Percentiles rank a stretch among this genome's conserved stretches.
Conservation (phyloP, 495 filamentous ascomycete genomes). For the Penicillium dipodomyicola region DNA sequence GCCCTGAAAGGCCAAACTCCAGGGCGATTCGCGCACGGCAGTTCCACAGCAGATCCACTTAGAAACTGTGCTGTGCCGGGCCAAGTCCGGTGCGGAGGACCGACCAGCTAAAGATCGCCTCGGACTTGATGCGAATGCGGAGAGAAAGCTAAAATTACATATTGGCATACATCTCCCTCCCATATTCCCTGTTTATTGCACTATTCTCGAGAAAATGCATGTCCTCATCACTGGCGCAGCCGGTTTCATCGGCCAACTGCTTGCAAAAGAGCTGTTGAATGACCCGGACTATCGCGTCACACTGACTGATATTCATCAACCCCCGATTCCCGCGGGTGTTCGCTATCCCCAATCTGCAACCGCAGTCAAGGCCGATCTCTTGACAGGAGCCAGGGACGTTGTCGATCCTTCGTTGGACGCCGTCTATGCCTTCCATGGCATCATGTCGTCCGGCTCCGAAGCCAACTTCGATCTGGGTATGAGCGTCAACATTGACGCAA, state of each 20-base stretch:
- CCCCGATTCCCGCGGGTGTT: conserved; percentile 51
- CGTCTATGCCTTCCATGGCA: conserved; percentile 75
- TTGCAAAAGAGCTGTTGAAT: conserved; percentile 58
- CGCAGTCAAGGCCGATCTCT: conserved; percentile 57
- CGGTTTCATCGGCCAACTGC: conserved; percentile 66
- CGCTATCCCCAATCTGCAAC: conserved; percentile 53
- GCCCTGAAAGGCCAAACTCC: neutral
- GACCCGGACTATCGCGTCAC: conserved; percentile 53
- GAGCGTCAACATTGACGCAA: conserved; percentile 67
- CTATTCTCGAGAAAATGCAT: conserved; percentile 37
- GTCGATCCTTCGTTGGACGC: conserved; percentile 55
- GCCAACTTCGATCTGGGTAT: conserved; percentile 69
- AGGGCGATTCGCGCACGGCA: conserved; percentile 10
- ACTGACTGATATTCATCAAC: conserved; percentile 61
- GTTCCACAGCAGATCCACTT: conserved; percentile 21
- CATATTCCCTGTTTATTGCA: neutral
- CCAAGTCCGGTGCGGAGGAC: conserved; percentile 40
- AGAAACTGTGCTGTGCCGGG: conserved; percentile 19
- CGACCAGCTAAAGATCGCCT: conserved; percentile 18
- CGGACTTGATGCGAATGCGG: conserved; percentile 47
- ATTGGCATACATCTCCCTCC: neutral
- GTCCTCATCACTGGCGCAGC: conserved; percentile 69
- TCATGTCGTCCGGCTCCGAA: conserved; percentile 75
- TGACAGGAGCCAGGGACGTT: conserved; percentile 48
- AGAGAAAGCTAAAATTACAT: conserved; percentile 19